These are phyloP conservation scores for Pyracantha coccinea DNA, from an alignment of 331 rosid species.

Conservation along the genomic window DNA sequence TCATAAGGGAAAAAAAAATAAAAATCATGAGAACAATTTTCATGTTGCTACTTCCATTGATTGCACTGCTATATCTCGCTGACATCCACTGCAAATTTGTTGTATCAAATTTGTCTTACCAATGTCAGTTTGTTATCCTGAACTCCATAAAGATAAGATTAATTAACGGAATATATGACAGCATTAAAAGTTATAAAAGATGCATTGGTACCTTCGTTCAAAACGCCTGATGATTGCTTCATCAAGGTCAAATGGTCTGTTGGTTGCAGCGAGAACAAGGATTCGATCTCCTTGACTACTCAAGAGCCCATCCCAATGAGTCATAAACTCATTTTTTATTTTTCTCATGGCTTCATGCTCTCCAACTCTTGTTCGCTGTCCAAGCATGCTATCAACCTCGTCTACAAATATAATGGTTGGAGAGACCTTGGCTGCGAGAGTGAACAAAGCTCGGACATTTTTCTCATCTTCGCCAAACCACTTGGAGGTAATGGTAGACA, in stretches of 20 bases:
- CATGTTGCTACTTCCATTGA: not conserved
- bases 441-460: slow-evolving; percentile 88
- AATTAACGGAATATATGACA: not conserved
- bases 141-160: no score
- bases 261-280: slow-evolving; percentile 97
- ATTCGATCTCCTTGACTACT: slow-evolving; percentile 67
- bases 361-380: slow-evolving; percentile 86
- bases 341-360: slow-evolving; percentile 99
- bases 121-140: no score
- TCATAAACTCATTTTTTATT: slow-evolving; percentile 92
- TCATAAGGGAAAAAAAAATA: not conserved
- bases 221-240: slow-evolving; percentile 96
- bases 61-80: not conserved
- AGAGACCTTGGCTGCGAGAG: slow-evolving; percentile 87
- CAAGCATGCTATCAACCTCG: slow-evolving; percentile 95
- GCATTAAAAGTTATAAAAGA: not conserved
- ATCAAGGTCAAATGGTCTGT: slow-evolving; percentile 93
- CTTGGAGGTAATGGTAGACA: slow-evolving; percentile 97
- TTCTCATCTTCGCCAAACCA: slow-evolving; percentile 99
- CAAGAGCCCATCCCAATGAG: slow-evolving; percentile 92
- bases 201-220: slow-evolving; percentile 65
- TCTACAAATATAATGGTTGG: slow-evolving; percentile 94
- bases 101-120: not conserved
- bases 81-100: not conserved
- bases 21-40: not conserved